phyloP scores from a whole-genome alignment of 139 green algal species.

The Pycnococcus provasolii region DNA sequence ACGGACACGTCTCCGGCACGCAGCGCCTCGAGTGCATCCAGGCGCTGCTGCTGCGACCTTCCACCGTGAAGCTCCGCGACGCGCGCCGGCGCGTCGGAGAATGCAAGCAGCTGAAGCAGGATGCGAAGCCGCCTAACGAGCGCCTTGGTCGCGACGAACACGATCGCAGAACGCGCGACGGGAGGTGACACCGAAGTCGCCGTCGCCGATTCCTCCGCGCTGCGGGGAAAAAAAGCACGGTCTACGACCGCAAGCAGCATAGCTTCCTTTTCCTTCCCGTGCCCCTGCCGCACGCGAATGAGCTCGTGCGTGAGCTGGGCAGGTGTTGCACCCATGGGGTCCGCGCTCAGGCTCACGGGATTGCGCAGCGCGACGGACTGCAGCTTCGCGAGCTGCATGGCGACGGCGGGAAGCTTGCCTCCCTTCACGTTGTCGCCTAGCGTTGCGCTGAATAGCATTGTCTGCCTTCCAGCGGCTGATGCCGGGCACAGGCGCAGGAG shows the following conservation, averaged over 20 bases:
- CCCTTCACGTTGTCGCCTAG: conserved; percentile 40
- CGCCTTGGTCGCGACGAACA: neutral
- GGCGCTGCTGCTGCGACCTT: conserved; percentile 73
- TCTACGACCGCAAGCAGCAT: conserved; percentile 68
- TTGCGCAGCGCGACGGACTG: conserved; percentile 58
- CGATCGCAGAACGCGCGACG: neutral
- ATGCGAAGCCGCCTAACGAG: too few species aligned
- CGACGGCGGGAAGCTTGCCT: neutral
- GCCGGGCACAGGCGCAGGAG: conserved; percentile 68
- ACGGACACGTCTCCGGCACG: conserved; percentile 48
- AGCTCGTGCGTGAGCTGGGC: conserved; percentile 71
- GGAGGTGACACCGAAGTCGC: neutral
- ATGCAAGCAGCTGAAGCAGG: neutral
- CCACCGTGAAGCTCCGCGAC: conserved; percentile 88
- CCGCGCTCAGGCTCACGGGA: conserved; percentile 81
- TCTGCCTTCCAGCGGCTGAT: conserved; percentile 59
- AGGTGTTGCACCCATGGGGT: conserved; percentile 54
- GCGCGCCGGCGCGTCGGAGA: neutral
- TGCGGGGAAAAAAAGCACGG: conserved; percentile 44
- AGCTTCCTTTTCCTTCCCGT: conserved; percentile 66
- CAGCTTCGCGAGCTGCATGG: conserved; percentile 41
- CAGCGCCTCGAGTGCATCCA: conserved; percentile 77
- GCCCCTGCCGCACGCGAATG: conserved; percentile 58
- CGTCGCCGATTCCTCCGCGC: neutral
- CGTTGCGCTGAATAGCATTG: conserved; percentile 81